phyloP scores from a whole-genome alignment of 208 protist species.

The Leishmania braziliensis region DNA sequence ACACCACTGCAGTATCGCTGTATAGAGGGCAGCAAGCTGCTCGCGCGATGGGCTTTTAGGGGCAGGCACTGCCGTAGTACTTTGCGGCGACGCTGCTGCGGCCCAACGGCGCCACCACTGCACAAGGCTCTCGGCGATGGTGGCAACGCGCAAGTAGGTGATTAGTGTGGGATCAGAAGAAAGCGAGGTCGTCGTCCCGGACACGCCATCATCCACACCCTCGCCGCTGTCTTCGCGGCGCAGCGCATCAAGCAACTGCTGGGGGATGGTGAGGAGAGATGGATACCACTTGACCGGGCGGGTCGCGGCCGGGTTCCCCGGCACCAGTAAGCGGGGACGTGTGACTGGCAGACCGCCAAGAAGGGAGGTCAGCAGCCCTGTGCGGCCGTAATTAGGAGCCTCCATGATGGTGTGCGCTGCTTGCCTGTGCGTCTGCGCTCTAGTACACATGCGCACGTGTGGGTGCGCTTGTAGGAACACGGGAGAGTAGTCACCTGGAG shows the following conservation, averaged over 20 bases:
- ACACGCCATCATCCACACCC: not conserved
- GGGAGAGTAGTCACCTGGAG: not conserved
- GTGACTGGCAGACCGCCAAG: slow-evolving; percentile 48
- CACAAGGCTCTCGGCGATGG: slow-evolving; percentile 37
- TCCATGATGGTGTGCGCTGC: slow-evolving; percentile 41
- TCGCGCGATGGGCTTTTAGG: not conserved
- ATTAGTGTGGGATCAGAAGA: slow-evolving; percentile 40
- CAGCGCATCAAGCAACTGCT: slow-evolving; percentile 66
- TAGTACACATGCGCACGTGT: not conserved
- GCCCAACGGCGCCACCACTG: slow-evolving; percentile 12
- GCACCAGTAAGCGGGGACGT: slow-evolving; percentile 25
- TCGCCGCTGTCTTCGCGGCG: slow-evolving; percentile 28
- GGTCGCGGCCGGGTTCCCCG: not conserved
- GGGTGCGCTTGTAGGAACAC: not conserved
- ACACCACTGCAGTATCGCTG: slow-evolving; percentile 45
- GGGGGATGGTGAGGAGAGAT: slow-evolving; percentile 69
- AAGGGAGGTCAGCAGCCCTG: slow-evolving; percentile 51
- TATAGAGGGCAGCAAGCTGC: slow-evolving; percentile 27
- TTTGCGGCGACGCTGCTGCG: not conserved
- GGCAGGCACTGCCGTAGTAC: not conserved
- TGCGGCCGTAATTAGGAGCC: slow-evolving; percentile 73
- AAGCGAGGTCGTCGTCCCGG: slow-evolving; percentile 10
- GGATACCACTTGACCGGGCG: slow-evolving; percentile 72
- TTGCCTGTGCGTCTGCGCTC: not conserved
- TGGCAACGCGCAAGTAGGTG: slow-evolving; percentile 48